A percentile compares a stretch with the other conserved stretches of the same genome.
Evolutionary conservation across 1,284 basidiomycete species (phyloP).

Genomic region (Apiotrichum akiyoshidainum): DNA sequence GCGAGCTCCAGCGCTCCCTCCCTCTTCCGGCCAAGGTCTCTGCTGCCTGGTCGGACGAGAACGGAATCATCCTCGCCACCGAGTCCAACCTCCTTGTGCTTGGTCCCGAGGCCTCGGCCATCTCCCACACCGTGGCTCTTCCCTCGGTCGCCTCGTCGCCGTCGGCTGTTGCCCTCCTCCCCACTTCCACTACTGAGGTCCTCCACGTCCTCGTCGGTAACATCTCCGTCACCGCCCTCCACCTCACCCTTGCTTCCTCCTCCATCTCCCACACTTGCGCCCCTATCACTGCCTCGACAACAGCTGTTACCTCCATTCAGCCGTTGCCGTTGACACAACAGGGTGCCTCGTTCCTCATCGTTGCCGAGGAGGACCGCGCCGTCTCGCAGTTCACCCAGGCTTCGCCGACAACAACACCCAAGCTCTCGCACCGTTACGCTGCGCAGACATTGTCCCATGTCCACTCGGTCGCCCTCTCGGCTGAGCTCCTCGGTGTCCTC

Average conservation of each 20-base stretch:
- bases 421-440: slow-evolving; percentile 57
- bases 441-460: slow-evolving; percentile 63
- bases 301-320: slow-evolving; percentile 40
- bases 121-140: slow-evolving; percentile 34
- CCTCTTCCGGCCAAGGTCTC: slow-evolving; percentile 31
- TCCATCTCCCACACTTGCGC: slow-evolving; percentile 35
- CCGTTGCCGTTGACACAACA: slow-evolving; percentile 36
- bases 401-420: slow-evolving; percentile 57
- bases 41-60: slow-evolving; percentile 38
- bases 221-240: slow-evolving; percentile 31
- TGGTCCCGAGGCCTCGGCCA: slow-evolving; percentile 31
- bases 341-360: slow-evolving; percentile 59
- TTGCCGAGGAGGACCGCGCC: slow-evolving; percentile 70
- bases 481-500: slow-evolving; percentile 58
- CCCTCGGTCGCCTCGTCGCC: slow-evolving; percentile 29
- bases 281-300: slow-evolving; percentile 45
- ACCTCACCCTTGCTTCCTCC: slow-evolving; percentile 32
- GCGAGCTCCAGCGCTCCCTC: slow-evolving; percentile 33
- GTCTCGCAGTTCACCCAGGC: slow-evolving; percentile 57
- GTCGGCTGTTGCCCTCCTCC: slow-evolving; percentile 36
- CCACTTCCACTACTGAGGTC: slow-evolving; percentile 32
- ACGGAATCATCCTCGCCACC: slow-evolving; percentile 34
- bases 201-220: slow-evolving; percentile 39
- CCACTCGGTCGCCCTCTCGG: slow-evolving; percentile 57
- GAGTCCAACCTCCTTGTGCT: slow-evolving; percentile 35